Base-by-base conservation (phyloP, 768 basidiomycete species). In the Leccinum truebloodii region DNA sequence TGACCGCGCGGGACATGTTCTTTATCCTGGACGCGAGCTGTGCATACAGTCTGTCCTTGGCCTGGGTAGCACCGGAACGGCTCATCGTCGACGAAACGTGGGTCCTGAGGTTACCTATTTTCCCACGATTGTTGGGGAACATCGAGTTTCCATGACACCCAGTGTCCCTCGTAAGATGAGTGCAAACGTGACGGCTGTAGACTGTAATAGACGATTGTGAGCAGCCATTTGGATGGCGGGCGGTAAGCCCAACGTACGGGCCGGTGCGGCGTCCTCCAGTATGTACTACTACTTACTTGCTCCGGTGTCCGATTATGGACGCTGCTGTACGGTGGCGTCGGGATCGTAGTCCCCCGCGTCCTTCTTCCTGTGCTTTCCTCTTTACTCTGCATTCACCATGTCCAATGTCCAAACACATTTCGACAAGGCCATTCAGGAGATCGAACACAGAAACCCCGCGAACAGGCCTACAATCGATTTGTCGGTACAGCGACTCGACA, bases 21-120 rank as follows among this genome's bases (percentile, higher is more conserved):
- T 83, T 83, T 3, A 95, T 73, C 52, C 85, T 87, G 52, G 82
- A 79, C 4, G 90, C 82, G 3, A 95, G 82, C 69, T 93, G 90
- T 41, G 82, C 80, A 68, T 94, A 94, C 24, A 94, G 85, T 58
- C 90, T 76, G 65, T 92, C 87, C 75, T 94, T 95, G 37, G 88
- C 84, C 63, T 89, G 88, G 0, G 87, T 87, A 4, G 89, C 88
- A 67, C 81, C 86, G 4, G 68, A 52, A n/a, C 69, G 65, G 26
- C 60, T 70, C 63, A 67, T 70, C 44, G 59, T 60, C 16, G 37
- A 24, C 41, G 4, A 41, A 41, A n/a, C n/a, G 39, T 37, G 35
- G 35, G 14, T 35, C 37, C 13, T 39, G 7, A 39, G 18, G 8
- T 6, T 10, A 41, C 32, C 0, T 12, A 30, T n/a, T 9, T 67